Percentiles rank a stretch among this genome's conserved stretches.
phyloP scores from a whole-genome alignment of 768 basidiomycete species.

The Russula brevipes region DNA sequence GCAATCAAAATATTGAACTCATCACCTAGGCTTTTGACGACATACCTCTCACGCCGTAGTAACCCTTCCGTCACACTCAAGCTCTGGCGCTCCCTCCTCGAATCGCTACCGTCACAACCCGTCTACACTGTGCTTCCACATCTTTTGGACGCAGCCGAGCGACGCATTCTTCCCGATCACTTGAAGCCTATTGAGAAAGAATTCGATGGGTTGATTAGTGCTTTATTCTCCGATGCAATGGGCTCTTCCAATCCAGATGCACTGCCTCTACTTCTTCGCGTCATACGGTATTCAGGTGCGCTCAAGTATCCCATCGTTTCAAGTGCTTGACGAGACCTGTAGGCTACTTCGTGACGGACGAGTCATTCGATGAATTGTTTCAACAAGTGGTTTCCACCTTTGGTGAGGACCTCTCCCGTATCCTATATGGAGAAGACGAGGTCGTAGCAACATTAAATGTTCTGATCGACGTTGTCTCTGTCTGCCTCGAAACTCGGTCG shows the following conservation, averaged over 20 bases:
- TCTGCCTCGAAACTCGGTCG: conserved; percentile 15
- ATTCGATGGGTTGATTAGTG: conserved; percentile 42
- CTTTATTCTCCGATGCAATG: conserved; percentile 38
- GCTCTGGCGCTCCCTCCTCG: conserved; percentile 50
- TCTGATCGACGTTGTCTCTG: conserved; percentile 11
- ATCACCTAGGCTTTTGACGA: conserved; percentile 43
- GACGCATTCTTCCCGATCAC: conserved; percentile 39
- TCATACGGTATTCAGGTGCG: conserved; percentile 42
- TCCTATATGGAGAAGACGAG: conserved; percentile 15
- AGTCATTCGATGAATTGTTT: conserved; percentile 33
- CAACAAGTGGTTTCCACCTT: conserved; percentile 23
- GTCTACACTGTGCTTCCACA: conserved; percentile 32
- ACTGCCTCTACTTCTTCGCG: conserved; percentile 34
- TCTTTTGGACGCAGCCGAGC: conserved; percentile 41
- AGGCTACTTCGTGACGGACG: conserved; percentile 32
- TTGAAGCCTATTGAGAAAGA: conserved; percentile 42
- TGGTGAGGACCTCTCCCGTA: conserved; percentile 14
- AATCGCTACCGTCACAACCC: conserved; percentile 36
- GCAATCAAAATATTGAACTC: conserved; percentile 37
- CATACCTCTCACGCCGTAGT: conserved; percentile 46
- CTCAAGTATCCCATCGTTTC: not conserved
- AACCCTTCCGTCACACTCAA: conserved; percentile 31
- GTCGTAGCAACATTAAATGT: conserved; percentile 3
- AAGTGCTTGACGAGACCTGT: conserved; percentile 11
- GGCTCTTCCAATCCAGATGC: conserved; percentile 29